These are phyloP conservation scores for Globisporangium heterothallicum DNA, from an alignment of 352 stramenopile species.

Conservation along the genomic window DNA sequence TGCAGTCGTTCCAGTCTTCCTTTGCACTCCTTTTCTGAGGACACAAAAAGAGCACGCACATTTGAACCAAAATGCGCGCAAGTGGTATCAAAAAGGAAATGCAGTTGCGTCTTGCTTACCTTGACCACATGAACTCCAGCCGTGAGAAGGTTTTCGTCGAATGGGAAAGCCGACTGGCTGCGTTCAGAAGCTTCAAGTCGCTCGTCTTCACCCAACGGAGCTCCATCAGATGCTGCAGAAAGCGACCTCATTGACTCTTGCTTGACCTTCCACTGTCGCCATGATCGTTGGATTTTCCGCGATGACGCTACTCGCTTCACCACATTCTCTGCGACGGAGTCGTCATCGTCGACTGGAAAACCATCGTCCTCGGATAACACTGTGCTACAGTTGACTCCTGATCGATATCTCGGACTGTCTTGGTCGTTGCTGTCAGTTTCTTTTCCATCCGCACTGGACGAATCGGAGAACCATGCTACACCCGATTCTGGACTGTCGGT, in stretches of 20 bases:
- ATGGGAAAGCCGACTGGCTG: neutral
- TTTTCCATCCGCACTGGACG: slow-evolving; percentile 9
- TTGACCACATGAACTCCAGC: slow-evolving; percentile 8
- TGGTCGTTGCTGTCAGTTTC: slow-evolving; percentile 9
- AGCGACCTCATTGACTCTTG: neutral
- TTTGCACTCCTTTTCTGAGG: slow-evolving; percentile 3
- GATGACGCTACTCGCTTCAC: slow-evolving; percentile 3
- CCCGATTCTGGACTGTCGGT: slow-evolving; percentile 13
- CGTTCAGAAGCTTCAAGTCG: neutral
- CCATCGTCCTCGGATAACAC: neutral
- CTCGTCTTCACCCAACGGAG: no score
- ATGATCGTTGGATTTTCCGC: slow-evolving; percentile 15
- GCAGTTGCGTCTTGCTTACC: slow-evolving; percentile 4
- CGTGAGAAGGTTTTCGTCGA: slow-evolving; percentile 1
- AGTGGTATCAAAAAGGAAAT: neutral
- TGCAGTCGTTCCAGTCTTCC: slow-evolving; percentile 4
- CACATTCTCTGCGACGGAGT: neutral
- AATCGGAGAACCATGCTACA: slow-evolving; percentile 24
- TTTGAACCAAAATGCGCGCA: neutral
- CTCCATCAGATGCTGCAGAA: neutral
- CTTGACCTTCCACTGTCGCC: slow-evolving; percentile 9
- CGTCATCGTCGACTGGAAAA: neutral
- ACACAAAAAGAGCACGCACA: neutral
- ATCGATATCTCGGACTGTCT: slow-evolving; percentile 8
- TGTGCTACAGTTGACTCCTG: neutral